phyloP scores from a whole-genome alignment of 495 filamentous ascomycete species.

The Penicillium bovifimosum region DNA sequence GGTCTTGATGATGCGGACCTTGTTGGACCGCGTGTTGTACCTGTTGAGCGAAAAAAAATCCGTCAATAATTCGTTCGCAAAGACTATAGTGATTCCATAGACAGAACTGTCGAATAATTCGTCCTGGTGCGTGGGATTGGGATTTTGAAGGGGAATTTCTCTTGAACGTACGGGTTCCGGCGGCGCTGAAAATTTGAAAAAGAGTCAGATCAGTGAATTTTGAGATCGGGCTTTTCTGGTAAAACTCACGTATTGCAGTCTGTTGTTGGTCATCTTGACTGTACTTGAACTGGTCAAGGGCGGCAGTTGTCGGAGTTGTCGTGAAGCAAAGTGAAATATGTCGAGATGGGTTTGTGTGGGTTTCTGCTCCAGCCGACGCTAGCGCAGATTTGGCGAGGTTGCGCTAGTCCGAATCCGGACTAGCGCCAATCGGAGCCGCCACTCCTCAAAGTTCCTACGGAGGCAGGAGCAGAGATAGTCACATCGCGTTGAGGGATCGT shows the following conservation, averaged over 20 bases:
- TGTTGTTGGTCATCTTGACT: conserved; percentile 61
- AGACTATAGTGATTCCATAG: conserved; percentile 1
- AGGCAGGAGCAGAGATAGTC: conserved; percentile 28
- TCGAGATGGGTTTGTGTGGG: conserved; percentile 47
- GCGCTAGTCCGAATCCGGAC: conserved; percentile 32
- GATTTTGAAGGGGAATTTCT: conserved; percentile 19
- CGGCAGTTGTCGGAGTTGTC: conserved; percentile 54
- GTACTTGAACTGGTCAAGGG: conserved; percentile 45
- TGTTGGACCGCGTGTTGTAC: conserved; percentile 97
- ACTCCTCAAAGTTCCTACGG: conserved; percentile 31
- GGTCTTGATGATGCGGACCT: conserved; percentile 91
- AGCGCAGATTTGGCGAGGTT: conserved; percentile 46
- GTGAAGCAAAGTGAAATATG: conserved; percentile 40
- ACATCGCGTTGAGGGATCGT: conserved; percentile 47
- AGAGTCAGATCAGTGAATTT: conserved; percentile 21
- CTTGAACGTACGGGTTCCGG: conserved; percentile 77
- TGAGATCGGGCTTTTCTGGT: not conserved
- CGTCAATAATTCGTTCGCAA: conserved; percentile 31
- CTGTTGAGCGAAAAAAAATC: conserved; percentile 37
- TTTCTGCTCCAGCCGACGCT: conserved; percentile 40
- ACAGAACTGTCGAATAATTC: conserved; percentile 12
- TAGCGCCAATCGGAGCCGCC: conserved; percentile 35
- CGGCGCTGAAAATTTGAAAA: conserved; percentile 53
- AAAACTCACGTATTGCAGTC: conserved; percentile 67
- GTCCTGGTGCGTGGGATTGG: conserved; percentile 15